Evolutionary conservation across 2,329 filamentous ascomycete genomes (phyloP).

Genomic region (Fusarium sp.): DNA sequence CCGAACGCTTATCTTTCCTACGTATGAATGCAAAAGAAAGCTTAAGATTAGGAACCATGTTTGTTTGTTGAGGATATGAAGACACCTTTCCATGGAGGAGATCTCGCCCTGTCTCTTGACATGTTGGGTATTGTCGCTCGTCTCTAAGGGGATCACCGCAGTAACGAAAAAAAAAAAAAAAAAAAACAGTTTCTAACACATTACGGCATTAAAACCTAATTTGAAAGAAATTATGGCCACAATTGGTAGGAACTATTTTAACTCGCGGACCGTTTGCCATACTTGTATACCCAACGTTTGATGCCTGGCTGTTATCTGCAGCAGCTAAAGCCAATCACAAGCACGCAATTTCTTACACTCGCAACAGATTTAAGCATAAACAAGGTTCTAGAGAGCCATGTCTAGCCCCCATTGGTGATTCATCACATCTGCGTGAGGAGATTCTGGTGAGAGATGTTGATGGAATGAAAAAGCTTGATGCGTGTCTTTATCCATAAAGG

Average conservation of each 20-base stretch:
- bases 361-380: not conserved
- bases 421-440: not conserved
- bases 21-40: not conserved
- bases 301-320: not conserved
- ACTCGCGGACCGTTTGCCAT: not conserved
- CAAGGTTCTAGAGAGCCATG: not conserved
- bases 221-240: rapidly evolving
- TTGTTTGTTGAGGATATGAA: not conserved
- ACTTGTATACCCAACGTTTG: not conserved
- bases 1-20: not conserved
- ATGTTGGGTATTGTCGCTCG: not conserved
- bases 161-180: not conserved
- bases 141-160: not conserved
- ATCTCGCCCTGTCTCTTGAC: not conserved
- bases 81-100: not conserved
- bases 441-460: not conserved
- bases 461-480: not conserved
- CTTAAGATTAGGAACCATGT: too few relatives aligned
- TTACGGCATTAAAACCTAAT: not conserved
- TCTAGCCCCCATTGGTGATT: not conserved
- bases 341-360: not conserved
- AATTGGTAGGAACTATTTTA: not conserved
- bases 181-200: not conserved
- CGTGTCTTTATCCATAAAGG: not conserved
- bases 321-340: not conserved